Percentiles rank a stretch among this genome's conserved stretches.
phyloP scores from a whole-genome alignment of 1,139 yeast species.

The Lodderomyces margitis region DNA sequence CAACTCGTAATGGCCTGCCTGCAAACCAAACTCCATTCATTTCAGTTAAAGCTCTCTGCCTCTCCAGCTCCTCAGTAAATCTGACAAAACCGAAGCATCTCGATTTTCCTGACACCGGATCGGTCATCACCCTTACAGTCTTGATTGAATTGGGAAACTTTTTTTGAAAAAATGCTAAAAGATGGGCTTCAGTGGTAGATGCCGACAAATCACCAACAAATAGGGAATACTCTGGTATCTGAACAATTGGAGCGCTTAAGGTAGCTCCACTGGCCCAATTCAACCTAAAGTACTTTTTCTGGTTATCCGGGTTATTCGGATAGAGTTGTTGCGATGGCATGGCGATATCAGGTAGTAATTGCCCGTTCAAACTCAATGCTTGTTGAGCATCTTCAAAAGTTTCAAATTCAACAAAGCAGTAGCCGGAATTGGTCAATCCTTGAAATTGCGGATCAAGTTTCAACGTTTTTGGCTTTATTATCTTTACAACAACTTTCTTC shows the following conservation, averaged over 20 bases:
- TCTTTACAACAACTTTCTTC: slow-evolving; percentile 46
- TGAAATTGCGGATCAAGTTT: slow-evolving; percentile 25
- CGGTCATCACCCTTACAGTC: slow-evolving; percentile 74
- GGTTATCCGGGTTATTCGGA: slow-evolving; percentile 49
- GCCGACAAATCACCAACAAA: slow-evolving; percentile 82
- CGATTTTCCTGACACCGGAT: slow-evolving; percentile 67
- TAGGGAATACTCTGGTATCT: slow-evolving; percentile 56
- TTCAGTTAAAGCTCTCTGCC: slow-evolving; percentile 61
- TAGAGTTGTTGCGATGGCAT: slow-evolving; percentile 45
- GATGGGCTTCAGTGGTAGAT: slow-evolving; percentile 66
- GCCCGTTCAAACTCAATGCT: slow-evolving; percentile 64
- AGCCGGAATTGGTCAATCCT: slow-evolving; percentile 59
- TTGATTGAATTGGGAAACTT: slow-evolving; percentile 60
- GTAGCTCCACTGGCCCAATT: slow-evolving; percentile 78
- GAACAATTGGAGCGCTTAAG: slow-evolving; percentile 49
- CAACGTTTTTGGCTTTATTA: slow-evolving; percentile 47
- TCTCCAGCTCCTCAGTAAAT: slow-evolving; percentile 60
- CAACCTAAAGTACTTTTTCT: slow-evolving; percentile 59
- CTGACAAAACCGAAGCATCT: slow-evolving; percentile 78
- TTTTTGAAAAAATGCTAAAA: slow-evolving; percentile 64
- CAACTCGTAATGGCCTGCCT: slow-evolving; percentile 72
- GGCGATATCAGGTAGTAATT: slow-evolving; percentile 56
- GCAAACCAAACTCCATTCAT: slow-evolving; percentile 77
- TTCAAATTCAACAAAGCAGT: slow-evolving; percentile 71
- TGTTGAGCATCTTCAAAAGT: slow-evolving; percentile 62